Conservation (phyloP, 176 grass and related monocot species). For the Paspalum notatum region DNA sequence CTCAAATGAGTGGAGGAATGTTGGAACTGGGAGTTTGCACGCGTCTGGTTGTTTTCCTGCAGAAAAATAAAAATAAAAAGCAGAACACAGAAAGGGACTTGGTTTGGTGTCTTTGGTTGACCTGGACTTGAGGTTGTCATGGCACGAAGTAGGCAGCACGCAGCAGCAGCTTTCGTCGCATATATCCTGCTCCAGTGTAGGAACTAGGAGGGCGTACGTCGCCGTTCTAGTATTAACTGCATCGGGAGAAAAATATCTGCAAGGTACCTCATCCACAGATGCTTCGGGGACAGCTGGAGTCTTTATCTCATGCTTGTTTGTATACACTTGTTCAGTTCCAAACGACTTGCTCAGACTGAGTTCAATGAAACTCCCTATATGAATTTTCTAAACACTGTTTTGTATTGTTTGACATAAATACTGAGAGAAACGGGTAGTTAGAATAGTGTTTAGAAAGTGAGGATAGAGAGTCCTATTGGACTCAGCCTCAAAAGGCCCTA, state of each 20-base stretch:
- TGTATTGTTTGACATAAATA: too few species aligned
- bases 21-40: not conserved
- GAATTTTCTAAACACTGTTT: too few species aligned
- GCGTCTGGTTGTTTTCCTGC: not conserved
- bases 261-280: not conserved
- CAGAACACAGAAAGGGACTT: constrained; percentile 11
- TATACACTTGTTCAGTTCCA: too few species aligned
- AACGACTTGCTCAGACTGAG: too few species aligned
- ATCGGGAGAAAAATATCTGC: not conserved
- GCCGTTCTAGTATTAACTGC: not conserved
- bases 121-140: constrained; percentile 2
- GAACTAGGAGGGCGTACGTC: not conserved
- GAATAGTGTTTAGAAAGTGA: too few species aligned
- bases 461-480: too few species aligned
- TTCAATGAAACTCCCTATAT: too few species aligned
- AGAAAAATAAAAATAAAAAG: not conserved
- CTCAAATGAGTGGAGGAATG: not conserved
- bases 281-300: not conserved
- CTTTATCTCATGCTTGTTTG: not conserved
- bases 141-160: not conserved
- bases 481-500: too few species aligned
- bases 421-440: too few species aligned
- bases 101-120: constrained; percentile 18
- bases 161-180: not conserved
- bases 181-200: not conserved